phyloP scores from a whole-genome alignment of 2,329 filamentous ascomycete species.

The Fusarium compactum region DNA sequence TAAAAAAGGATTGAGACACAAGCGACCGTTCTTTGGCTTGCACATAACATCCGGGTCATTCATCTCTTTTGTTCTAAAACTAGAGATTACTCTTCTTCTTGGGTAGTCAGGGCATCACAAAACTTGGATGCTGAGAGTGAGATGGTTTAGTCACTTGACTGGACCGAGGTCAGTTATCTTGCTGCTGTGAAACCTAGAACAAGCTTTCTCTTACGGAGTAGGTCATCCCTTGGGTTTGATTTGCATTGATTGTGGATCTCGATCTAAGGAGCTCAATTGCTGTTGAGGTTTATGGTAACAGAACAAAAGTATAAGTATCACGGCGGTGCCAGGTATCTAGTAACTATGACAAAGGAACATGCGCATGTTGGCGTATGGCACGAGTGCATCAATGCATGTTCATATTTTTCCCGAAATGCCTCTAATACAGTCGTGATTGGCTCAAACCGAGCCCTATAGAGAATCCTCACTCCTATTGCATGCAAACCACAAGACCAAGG shows the following conservation, averaged over 20 bases:
- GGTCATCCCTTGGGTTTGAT: not conserved
- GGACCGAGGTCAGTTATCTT: not conserved
- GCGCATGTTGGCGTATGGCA: slow-evolving; percentile 35
- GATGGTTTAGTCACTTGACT: not conserved
- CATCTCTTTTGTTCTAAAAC: not conserved
- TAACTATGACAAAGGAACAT: slow-evolving; percentile 6
- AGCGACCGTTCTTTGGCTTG: not conserved
- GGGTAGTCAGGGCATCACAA: not conserved
- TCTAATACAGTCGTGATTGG: slow-evolving; percentile 55
- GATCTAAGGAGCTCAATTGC: not conserved
- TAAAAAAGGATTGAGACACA: not conserved
- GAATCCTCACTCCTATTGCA: slow-evolving; percentile 57
- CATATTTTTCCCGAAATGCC: slow-evolving; percentile 53
- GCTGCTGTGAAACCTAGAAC: not conserved
- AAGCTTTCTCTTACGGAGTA: not conserved
- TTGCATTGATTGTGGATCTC: not conserved
- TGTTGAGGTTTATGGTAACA: not conserved
- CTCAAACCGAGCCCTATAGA: slow-evolving; percentile 49
- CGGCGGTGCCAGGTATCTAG: not conserved
- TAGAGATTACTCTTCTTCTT: not conserved
- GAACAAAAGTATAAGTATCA: not conserved
- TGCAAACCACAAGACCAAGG: slow-evolving; percentile 57
- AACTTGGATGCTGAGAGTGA: not conserved
- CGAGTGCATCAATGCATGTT: slow-evolving; percentile 51
- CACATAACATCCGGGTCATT: not conserved